A percentile compares a stretch with the other conserved stretches of the same genome.
Evolutionary conservation across 164 flowering plant genomes (phyloP).

Genomic region (Piper betle): DNA sequence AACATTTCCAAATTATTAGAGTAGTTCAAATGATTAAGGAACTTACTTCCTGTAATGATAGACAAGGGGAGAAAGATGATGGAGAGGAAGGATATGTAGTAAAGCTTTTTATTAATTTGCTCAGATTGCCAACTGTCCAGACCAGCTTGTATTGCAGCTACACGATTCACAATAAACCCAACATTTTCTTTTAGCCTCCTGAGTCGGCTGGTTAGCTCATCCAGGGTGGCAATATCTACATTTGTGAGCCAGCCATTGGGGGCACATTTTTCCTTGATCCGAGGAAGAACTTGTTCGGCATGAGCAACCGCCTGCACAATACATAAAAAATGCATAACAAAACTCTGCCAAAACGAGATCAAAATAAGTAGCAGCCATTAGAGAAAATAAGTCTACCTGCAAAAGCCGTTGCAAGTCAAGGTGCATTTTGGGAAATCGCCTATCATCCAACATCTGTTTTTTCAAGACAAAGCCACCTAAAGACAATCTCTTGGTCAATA

Average conservation of each 20-base stretch:
- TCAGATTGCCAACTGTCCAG: conserved; percentile 99
- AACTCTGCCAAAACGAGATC: background rate
- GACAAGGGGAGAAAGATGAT: conserved; percentile 92
- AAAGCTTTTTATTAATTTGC: conserved; percentile 87
- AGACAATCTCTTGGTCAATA: background rate
- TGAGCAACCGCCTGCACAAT: conserved; percentile 68
- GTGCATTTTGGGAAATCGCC: conserved; percentile 97
- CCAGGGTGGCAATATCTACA: conserved; percentile 63
- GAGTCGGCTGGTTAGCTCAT: conserved; percentile 70
- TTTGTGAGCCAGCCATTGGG: conserved; percentile 71
- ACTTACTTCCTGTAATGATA: conserved; percentile 63
- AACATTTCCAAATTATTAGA: background rate
- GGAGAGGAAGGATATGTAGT: conserved; percentile 92
- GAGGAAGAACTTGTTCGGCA: conserved; percentile 95
- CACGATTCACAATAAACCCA: conserved; percentile 86
- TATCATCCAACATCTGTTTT: conserved; percentile 86
- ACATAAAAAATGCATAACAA: background rate
- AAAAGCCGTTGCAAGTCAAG: conserved; percentile 83
- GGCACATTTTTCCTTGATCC: conserved; percentile 82
- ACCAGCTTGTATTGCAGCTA: conserved; percentile 87
- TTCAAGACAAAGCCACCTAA: conserved; percentile 82
- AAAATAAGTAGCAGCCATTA: background rate
- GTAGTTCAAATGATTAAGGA: background rate
- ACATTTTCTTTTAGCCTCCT: conserved; percentile 90
- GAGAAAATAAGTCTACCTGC: conserved; percentile 40